Evolutionary conservation across 2,329 filamentous ascomycete species (phyloP).

Genomic region (Fusarium nelsonii): DNA sequence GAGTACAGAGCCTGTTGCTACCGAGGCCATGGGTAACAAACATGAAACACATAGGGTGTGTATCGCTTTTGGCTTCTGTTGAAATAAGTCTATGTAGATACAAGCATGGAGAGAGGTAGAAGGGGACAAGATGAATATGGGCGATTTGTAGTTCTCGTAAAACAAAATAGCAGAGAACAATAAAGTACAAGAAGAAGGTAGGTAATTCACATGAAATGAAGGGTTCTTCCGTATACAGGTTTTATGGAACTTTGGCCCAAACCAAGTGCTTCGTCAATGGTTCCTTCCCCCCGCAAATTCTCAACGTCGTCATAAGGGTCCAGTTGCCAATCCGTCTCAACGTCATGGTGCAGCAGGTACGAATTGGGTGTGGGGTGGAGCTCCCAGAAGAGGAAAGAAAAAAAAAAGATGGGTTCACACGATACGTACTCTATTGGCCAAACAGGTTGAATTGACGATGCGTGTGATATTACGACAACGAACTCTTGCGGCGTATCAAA

Average conservation of each 20-base stretch:
- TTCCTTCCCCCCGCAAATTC: conserved; percentile 14
- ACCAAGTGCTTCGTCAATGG: conserved; percentile 1
- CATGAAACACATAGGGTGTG: conserved; percentile 1
- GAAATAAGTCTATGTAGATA: neutral
- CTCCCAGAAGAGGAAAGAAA: neutral
- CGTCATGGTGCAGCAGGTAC: conserved; percentile 42
- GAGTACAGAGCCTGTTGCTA: neutral
- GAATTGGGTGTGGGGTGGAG: neutral
- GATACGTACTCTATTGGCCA: neutral
- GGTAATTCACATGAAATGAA: neutral
- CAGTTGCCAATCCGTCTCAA: conserved; percentile 21
- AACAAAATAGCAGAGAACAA: neutral
- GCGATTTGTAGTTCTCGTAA: neutral
- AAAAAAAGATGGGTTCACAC: neutral
- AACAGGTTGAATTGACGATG: neutral
- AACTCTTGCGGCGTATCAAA: neutral
- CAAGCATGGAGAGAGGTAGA: neutral
- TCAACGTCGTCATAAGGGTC: conserved; percentile 41
- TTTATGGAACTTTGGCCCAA: conserved; percentile 2
- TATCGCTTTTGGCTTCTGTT: conserved; percentile 6
- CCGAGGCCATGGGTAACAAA: neutral
- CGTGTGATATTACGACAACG: neutral
- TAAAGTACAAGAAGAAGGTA: neutral
- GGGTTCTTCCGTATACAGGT: conserved; percentile 11
- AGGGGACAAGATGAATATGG: neutral